phyloP scores from a whole-genome alignment of 225 moss, liverwort and hornwort genomes.

The Physcomitrellopsis africana region DNA sequence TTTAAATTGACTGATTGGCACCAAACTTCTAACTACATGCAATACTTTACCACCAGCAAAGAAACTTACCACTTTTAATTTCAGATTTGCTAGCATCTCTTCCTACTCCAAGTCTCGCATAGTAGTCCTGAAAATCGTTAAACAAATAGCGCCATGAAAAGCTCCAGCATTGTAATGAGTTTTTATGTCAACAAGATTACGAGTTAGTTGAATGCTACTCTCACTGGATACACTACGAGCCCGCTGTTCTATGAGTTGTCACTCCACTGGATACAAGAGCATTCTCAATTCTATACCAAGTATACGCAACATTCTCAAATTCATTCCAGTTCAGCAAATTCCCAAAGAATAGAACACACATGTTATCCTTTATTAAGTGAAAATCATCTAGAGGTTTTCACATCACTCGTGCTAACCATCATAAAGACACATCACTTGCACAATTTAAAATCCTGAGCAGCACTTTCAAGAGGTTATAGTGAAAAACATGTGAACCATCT shows the following conservation, averaged over 20 bases:
- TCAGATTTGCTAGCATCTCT: conserved; percentile 81
- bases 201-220: background rate
- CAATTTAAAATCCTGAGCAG: background rate
- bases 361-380: background rate
- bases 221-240: too few species aligned
- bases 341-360: background rate
- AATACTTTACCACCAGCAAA: background rate
- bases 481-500: background rate
- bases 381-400: background rate
- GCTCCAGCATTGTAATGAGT: background rate
- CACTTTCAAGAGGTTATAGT: background rate
- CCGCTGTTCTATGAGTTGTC: too few species aligned
- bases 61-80: conserved; percentile 75
- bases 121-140: conserved; percentile 67
- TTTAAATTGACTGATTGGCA: background rate
- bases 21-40: background rate
- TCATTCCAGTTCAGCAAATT: background rate
- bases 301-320: too few species aligned
- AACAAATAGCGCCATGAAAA: conserved; percentile 12
- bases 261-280: too few species aligned
- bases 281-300: too few species aligned
- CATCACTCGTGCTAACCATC: background rate
- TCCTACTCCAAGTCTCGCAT: conserved; percentile 80
- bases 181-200: background rate
- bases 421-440: background rate